Evolutionary conservation across 345 rosid genomes (phyloP), one percentile per base, ranked within the genome.

Genomic region (Rhizophora apiculata): DNA sequence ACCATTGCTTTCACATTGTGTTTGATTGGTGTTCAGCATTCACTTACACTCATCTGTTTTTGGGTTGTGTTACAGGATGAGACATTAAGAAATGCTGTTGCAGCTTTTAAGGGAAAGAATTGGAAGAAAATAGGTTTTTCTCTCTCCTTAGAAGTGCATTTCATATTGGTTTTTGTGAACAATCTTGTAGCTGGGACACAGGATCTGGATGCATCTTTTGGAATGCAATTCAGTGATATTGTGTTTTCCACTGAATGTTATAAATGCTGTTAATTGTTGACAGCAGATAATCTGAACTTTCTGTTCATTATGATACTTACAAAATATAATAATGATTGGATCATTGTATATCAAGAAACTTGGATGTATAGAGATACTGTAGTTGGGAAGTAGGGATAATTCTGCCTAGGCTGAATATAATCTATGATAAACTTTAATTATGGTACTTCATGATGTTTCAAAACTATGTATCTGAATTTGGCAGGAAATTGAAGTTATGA

Each of bases 41-140:
- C 60, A 56, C 60, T 56, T 56, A 22, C 16, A 27, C 27, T 58
- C 30, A 26, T n/a, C 22, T 55, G 9, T 43, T 56, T 24, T 10
- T 56, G 31, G 58, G 18, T 56, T 24, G 16, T 56, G 31, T 13
- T 81, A 58, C 90, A 92, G 99, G 98, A 95, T 80, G 98, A 92
- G 82, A 90, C 89, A 56, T 79, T 92, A 77, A 83, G 89, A 79
- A 83, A 67, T 69, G 99, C 99, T 53, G 96, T 92, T 76, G 82
- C 81, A 51, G 76, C 75, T 53, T 85, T 59, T 72, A 89, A 85
- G 51, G 98, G 92, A 72, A 95, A 90, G 82, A 85, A 83, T 79
- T 92, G 98, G 98, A 95, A 90, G 82, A 92, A 86, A 80, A 88
- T 92, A 65, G 99, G 99, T 85, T 60, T 49, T 60, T 52, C 52